These are phyloP conservation scores for Verticillium alfalfae DNA, from an alignment of 2,329 filamentous ascomycete genomes.

Conservation along the genomic window DNA sequence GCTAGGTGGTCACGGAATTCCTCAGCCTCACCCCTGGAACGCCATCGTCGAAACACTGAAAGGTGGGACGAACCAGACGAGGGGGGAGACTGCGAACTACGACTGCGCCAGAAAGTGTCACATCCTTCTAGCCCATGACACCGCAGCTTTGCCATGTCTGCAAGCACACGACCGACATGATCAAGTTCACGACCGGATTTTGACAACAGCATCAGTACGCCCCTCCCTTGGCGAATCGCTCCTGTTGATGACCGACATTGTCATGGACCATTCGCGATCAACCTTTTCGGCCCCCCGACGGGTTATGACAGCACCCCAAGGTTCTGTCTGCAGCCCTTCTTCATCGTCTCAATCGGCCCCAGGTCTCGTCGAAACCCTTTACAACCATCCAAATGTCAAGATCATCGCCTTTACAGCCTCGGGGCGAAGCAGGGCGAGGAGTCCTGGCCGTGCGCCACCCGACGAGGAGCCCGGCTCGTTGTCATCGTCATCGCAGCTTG, in stretches of 20 bases:
- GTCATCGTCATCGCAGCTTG: constrained; percentile 68
- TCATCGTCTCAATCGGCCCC: constrained; percentile 16
- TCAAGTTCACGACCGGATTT: not conserved
- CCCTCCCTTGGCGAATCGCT: not conserved
- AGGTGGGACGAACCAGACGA: not conserved
- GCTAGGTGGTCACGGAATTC: not conserved
- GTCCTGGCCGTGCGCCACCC: constrained; percentile 24
- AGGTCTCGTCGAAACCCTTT: constrained; percentile 61
- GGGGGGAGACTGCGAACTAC: not conserved
- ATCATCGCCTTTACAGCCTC: constrained; percentile 52
- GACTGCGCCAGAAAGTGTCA: not conserved
- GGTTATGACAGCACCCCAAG: constrained; percentile 29
- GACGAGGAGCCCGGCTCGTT: constrained; percentile 56
- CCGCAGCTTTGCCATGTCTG: not conserved
- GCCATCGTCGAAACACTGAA: not conserved
- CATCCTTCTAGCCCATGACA: not conserved
- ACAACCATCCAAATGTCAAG: constrained; percentile 66
- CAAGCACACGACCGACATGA: not conserved
- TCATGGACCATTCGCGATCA: not conserved
- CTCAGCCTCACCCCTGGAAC: not conserved
- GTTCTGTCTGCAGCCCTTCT: constrained; percentile 14
- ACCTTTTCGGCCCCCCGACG: constrained; percentile 23
- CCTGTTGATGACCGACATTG: not conserved
- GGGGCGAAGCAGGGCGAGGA: constrained; percentile 21
- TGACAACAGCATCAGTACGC: not conserved